Percentiles rank a stretch among this genome's conserved stretches.
Conservation (phyloP, 768 basidiomycete species). For the Leccinum disarticulatum region DNA sequence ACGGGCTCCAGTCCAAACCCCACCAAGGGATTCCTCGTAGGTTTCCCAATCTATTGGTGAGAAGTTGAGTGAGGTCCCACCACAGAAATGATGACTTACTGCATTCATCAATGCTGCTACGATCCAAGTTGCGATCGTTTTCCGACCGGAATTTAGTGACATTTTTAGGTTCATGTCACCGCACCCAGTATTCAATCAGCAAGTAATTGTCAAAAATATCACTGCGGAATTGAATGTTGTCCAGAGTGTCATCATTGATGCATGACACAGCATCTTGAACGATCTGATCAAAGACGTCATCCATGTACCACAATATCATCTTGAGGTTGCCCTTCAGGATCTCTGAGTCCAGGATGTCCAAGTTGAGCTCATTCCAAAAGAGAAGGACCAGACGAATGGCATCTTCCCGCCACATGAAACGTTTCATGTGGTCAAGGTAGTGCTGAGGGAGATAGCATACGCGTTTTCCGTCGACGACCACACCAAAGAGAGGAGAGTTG, state of each 20-base stretch:
- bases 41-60: not conserved
- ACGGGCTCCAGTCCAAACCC: not conserved
- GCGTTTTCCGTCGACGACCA: no score
- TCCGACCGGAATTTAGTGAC: not conserved
- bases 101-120: not conserved
- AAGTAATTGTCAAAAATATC: not conserved
- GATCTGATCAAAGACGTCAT: not conserved
- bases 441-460: no score
- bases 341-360: no score
- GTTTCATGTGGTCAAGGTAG: no score
- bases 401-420: no score
- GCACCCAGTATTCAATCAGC: not conserved
- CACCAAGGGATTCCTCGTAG: not conserved
- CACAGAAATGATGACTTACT: not conserved
- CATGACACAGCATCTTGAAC: no score
- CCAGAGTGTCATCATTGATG: no score
- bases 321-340: not conserved
- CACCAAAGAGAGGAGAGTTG: no score
- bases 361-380: no score
- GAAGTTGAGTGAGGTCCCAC: not conserved
- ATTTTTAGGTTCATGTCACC: not conserved
- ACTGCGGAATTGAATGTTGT: not conserved
- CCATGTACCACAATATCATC: not conserved
- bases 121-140: not conserved
- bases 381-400: no score